Evolutionary conservation across 2,329 filamentous ascomycete species (phyloP), one percentile per base, ranked within the genome.

Genomic region (Claviceps sp.): DNA sequence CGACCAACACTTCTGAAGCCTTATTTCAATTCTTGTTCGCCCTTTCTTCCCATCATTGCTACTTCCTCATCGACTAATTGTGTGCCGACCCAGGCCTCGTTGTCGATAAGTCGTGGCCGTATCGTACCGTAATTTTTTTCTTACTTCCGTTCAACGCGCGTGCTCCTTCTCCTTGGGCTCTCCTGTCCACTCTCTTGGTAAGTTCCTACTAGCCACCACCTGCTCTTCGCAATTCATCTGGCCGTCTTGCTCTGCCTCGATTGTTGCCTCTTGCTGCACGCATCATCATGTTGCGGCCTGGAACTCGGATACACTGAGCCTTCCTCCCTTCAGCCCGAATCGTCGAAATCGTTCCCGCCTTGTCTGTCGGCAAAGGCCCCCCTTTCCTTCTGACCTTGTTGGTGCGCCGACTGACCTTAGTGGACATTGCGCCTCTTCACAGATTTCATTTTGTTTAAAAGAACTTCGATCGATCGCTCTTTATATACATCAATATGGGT

Each of bases 401-500:
- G 16, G 47, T 56, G 49, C 50, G 48, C 51, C 42, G 56, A 65
- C 61, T 68, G 49, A 51, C 45, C 38, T 22, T 7, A 44, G 40
- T 49, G 51, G 46, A 51, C 52, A 11, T 48, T 49, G 47, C 34
- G 13, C 34, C 19, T 19, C 7, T 34, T 16, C n/a, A 47, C 45
- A 54, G 52, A 54, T 59, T 58, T 51, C 58, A 54, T 58, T 57
- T 54, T 58, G 3, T 52, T 4, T 34, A 11, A 11, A 34, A 52
- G 60, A 57, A 54, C 46, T 54, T 56, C 61, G 58, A 58, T 57
- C 63, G 65, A 63, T 57, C 63, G 65, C 60, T 67, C 65, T 62
- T 68, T 65, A 65, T 64, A 66, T 64, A 66, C 56, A 66, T 68
- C 61, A 61, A 62, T 64, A 70, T 70, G 68, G 68, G 68, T 70